phyloP scores from a whole-genome alignment of 1,139 yeast genomes.

The Hemisphaericaspora xylofermentans region DNA sequence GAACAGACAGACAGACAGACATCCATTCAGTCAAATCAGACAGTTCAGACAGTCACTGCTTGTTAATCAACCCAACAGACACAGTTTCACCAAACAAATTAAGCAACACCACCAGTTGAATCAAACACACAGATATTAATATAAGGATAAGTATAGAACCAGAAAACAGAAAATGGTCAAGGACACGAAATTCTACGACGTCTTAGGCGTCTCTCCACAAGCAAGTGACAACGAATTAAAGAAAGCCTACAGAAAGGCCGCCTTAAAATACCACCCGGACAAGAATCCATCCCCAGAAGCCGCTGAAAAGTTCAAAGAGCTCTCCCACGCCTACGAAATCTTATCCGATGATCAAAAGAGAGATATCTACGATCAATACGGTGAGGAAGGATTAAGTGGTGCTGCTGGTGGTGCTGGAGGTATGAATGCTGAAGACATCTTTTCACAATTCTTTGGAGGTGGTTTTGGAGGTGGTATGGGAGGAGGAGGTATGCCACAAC shows the following conservation, averaged over 20 bases:
- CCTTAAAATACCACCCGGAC: constrained; percentile 94
- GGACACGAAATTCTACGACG: constrained; percentile 85
- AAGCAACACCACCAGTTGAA: no score
- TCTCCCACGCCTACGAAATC: constrained; percentile 87
- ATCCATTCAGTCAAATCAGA: neutral
- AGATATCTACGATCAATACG: constrained; percentile 83
- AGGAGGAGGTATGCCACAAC: constrained; percentile 56
- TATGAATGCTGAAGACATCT: constrained; percentile 85
- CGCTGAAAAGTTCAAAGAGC: constrained; percentile 93
- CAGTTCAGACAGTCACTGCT: no score
- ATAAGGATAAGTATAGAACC: neutral
- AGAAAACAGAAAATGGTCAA: constrained; percentile 62
- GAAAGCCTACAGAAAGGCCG: constrained; percentile 92
- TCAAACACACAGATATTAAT: neutral
- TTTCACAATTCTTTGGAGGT: constrained; percentile 88
- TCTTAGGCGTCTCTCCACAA: constrained; percentile 73
- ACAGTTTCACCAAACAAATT: neutral
- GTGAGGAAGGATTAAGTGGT: constrained; percentile 86
- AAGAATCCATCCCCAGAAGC: constrained; percentile 79
- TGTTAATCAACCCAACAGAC: no score
- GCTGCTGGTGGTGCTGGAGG: constrained; percentile 61
- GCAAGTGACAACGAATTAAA: constrained; percentile 85
- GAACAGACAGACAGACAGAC: constrained; percentile 1
- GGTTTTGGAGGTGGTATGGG: constrained; percentile 60
- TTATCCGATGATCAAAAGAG: constrained; percentile 87